A percentile compares a stretch with the other conserved stretches of the same genome.
These are phyloP conservation scores for Rauvolfia tetraphylla DNA, from an alignment of 257 asterid species.

Conservation along the genomic window DNA sequence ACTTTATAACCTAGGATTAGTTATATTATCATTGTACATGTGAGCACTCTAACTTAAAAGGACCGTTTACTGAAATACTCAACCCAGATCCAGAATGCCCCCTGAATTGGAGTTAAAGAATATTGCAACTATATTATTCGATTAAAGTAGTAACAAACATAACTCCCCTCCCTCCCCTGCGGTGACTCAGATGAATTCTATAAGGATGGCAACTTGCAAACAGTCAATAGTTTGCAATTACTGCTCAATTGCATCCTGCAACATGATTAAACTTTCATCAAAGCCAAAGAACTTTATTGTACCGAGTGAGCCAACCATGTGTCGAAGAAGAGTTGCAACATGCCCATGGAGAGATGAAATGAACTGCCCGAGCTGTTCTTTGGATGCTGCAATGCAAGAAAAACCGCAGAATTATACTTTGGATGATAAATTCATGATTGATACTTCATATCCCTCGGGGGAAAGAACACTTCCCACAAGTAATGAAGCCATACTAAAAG, in stretches of 20 bases:
- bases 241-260: background rate
- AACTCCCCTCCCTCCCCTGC: no score
- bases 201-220: background rate
- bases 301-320: slow-evolving; percentile 97
- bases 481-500: background rate
- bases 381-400: slow-evolving; percentile 52
- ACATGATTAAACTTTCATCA: slow-evolving; percentile 1
- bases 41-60: background rate
- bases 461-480: background rate
- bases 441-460: background rate
- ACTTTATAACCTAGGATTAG: background rate
- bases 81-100: background rate
- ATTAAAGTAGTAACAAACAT: background rate
- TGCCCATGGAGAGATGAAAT: slow-evolving; percentile 80
- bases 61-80: background rate
- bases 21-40: background rate
- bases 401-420: background rate
- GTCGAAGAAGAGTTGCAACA: slow-evolving; percentile 76
- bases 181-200: background rate
- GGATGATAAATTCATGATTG: background rate
- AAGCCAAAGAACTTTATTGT: slow-evolving; percentile 21
- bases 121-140: background rate
- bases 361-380: slow-evolving; percentile 68
- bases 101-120: background rate
- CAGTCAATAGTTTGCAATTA: background rate